Base-by-base conservation (phyloP, 495 filamentous ascomycete species). In the Penicillium chermesinum region DNA sequence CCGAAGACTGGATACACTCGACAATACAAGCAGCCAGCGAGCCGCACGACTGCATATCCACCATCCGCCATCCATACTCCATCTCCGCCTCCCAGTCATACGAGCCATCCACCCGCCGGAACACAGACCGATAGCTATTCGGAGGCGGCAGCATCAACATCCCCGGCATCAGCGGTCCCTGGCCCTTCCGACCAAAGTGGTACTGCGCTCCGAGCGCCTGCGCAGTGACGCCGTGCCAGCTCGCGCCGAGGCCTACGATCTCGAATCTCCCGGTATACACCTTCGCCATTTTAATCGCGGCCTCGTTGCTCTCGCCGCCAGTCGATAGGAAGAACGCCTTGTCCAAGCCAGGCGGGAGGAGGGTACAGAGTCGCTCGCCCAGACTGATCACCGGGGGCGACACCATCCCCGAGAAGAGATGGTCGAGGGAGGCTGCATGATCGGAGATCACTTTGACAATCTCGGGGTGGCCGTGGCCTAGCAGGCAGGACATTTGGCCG, bases 51-150 rank as follows among this genome's bases (percentile, higher is more conserved):
- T 74, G 70, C 3, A 63, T 59, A 47, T 80, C 77, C 8, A 82
- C 65, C 55, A 80, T 57, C 13, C 58, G 59, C 70, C 75, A 80
- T 3, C 71, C 75, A 42, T 72, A 80, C 1, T 79, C 71, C 38
- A 82, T 58, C 53, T 82, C 78, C 0, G 73, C 58, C 41, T 76
- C 66, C 78, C 77, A 83, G 56, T 81, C 78, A 35, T 83, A 77
- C 0, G 67, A 67, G 1, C 77, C 74, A 45, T 79, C 72, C 0
- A 62, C 17, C n/a, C 66, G 62, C 7, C 71, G 68, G 43, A 80
- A 80, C 0, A 67, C 53, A 0, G 71, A 80, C 0, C 79, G 70
- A 48, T 81, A 83, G 0, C 72, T 68, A 25, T 81, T 74, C 1
- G 77, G 79, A 0, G 75, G 64, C 6, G 77, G 77, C 19, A 82